Conservation (phyloP, 1,284 basidiomycete genomes). For the Leccinum solheimii region DNA sequence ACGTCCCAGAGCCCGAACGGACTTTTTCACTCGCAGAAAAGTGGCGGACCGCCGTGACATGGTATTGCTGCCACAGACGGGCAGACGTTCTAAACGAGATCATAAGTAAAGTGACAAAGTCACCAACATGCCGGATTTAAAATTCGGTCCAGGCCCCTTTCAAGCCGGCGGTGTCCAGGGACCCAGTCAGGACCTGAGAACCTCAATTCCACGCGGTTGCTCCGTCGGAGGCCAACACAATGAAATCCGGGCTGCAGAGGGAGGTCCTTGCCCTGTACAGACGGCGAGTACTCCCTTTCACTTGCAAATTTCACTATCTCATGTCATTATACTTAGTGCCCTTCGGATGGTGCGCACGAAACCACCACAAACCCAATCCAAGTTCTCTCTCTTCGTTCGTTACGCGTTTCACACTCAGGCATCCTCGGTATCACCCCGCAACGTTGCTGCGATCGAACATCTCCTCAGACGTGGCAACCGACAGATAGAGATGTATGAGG, state of each 20-base stretch:
- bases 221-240: neutral
- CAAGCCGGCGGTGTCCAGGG: slow-evolving; percentile 28
- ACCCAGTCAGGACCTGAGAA: slow-evolving; percentile 12
- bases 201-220: neutral
- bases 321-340: slow-evolving; percentile 49
- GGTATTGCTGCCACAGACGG: slow-evolving; percentile 9
- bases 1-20: slow-evolving; percentile 26
- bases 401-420: slow-evolving; percentile 69
- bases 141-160: slow-evolving; percentile 2
- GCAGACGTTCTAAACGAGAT: slow-evolving; percentile 16
- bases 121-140: neutral
- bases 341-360: slow-evolving; percentile 72
- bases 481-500: slow-evolving; percentile 70
- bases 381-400: slow-evolving; percentile 66
- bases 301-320: slow-evolving; percentile 3
- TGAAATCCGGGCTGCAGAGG: slow-evolving; percentile 64
- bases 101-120: slow-evolving; percentile 16
- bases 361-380: slow-evolving; percentile 54
- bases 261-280: slow-evolving; percentile 73
- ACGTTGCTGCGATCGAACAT: slow-evolving; percentile 70
- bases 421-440: slow-evolving; percentile 55
- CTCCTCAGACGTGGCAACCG: slow-evolving; percentile 62
- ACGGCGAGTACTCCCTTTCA: slow-evolving; percentile 43
- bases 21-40: slow-evolving; percentile 15
- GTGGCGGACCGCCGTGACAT: slow-evolving; percentile 7